Evolutionary conservation across 2,329 filamentous ascomycete species (phyloP), one percentile per base, ranked within the genome.

Genomic region (Periglandula ipomoeae): DNA sequence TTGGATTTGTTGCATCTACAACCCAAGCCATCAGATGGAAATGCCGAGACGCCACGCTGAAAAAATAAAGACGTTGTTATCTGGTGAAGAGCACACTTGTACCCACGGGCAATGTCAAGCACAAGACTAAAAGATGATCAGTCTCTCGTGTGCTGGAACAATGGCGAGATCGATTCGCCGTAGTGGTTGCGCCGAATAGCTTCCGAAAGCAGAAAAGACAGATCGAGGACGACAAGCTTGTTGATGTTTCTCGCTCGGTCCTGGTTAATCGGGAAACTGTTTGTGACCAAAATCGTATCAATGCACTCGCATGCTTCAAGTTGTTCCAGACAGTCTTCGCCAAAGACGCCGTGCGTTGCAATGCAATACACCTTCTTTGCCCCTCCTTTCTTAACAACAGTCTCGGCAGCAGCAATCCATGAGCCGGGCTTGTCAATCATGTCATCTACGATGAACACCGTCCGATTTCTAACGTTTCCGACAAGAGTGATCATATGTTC

Each of bases 401-500:
- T 95, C 72, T 98, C 93, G 11, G 93, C 93, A 6, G 93, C 93
- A 5, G 91, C 91, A 57, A 98, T 94, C 93, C 93, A 98, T 6
- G 89, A 95, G 13, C 86, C 88, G 9, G 89, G 84, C 71, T 95
- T 96, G 70, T 98, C 93, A 61, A 98, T 96, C 87, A 98, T 97
- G 65, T 98, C 93, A 65, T 98, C 93, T 44, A 98, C 87, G 52
- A 98, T 89, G 63, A 98, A 85, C 47, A 97, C 93, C 0, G 88
- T 84, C 50, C 88, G 82, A 62, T 88, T 82, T 61, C 83, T 85
- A 52, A 98, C 93, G 59, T 97, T 88, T 52, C 93, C 93, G 13
- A 98, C 93, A n/a, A 98, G 75, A 0, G 93, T 98, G 59, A 98
- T 94, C 73, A 91, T 95, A 61, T 90, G 89, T 70, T 98, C 93